Evolutionary conservation across 2,329 filamentous ascomycete genomes (phyloP).

Genomic region (Podosphaera fusca): DNA sequence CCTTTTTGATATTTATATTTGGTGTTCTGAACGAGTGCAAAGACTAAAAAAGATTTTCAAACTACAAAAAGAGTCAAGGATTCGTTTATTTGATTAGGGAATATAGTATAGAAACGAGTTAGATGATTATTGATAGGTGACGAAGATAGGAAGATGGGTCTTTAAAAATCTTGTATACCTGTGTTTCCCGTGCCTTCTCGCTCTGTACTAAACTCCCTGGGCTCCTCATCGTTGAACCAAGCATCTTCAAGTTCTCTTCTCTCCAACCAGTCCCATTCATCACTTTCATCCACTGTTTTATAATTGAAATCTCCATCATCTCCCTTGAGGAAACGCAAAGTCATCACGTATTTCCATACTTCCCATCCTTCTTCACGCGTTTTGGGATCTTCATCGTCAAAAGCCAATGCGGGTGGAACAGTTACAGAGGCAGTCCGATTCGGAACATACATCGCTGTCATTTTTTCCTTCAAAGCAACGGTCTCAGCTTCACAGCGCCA

Average conservation of each 20-base stretch:
- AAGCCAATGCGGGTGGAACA: slow-evolving; percentile 11
- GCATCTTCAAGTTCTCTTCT: slow-evolving; percentile 14
- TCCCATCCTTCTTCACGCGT: slow-evolving; percentile 16
- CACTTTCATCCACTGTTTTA: slow-evolving; percentile 13
- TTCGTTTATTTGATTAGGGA: too few species aligned
- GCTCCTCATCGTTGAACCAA: slow-evolving; percentile 18
- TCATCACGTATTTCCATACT: slow-evolving; percentile 17
- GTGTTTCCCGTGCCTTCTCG: slow-evolving; percentile 4
- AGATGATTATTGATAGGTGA: too few species aligned
- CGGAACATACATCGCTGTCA: slow-evolving; percentile 8
- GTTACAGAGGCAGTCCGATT: slow-evolving; percentile 10
- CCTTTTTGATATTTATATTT: too few species aligned
- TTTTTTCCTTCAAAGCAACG: slow-evolving; percentile 11
- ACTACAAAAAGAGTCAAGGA: too few species aligned
- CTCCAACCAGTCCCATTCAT: slow-evolving; percentile 16
- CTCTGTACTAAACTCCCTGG: slow-evolving; percentile 11
- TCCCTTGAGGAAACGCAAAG: slow-evolving; percentile 15
- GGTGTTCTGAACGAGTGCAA: too few species aligned
- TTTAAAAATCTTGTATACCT: neutral
- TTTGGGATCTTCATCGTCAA: slow-evolving; percentile 14
- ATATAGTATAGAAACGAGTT: too few species aligned
- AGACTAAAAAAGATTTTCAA: too few species aligned
- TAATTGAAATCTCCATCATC: slow-evolving; percentile 17
- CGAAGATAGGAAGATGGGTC: neutral
- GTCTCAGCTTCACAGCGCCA: slow-evolving; percentile 16